These are phyloP conservation scores for Beta corolliflora DNA, from an alignment of 179 eudicot species.

Conservation along the genomic window DNA sequence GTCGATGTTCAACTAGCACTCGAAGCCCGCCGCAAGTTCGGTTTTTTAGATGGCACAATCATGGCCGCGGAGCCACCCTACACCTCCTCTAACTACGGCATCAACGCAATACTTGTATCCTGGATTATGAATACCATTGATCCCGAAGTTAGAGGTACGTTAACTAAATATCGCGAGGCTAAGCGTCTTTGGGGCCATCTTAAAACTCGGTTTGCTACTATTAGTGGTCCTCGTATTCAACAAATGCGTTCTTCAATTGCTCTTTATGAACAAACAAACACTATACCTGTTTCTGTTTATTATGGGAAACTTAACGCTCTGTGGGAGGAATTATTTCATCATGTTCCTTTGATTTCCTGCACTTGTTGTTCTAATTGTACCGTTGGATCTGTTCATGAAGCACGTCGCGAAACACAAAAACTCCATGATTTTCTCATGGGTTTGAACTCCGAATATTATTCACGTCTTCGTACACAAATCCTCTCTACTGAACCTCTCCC, in stretches of 20 bases:
- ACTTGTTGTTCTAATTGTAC: neutral
- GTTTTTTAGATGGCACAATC: too few relatives aligned
- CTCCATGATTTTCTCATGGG: neutral
- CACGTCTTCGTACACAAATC: neutral
- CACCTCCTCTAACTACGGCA: too few relatives aligned
- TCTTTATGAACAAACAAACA: neutral
- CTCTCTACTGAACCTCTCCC: neutral
- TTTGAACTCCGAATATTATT: neutral
- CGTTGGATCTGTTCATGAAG: neutral
- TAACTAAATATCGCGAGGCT: too few relatives aligned
- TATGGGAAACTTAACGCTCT: neutral
- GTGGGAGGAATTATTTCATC: neutral
- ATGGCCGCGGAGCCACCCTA: too few relatives aligned
- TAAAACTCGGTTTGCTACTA: too few relatives aligned
- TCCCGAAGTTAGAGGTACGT: too few relatives aligned
- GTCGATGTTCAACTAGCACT: too few relatives aligned
- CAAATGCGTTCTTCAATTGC: neutral
- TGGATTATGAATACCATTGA: too few relatives aligned
- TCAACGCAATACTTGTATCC: too few relatives aligned
- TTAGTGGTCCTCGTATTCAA: neutral
- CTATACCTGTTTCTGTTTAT: neutral
- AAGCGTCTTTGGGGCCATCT: too few relatives aligned
- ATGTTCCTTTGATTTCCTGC: neutral
- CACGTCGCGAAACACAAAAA: neutral
- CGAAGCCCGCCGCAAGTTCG: too few relatives aligned